Base-by-base conservation (phyloP, 2,329 filamentous ascomycete genomes). In the Pseudocercospora fuligena region DNA sequence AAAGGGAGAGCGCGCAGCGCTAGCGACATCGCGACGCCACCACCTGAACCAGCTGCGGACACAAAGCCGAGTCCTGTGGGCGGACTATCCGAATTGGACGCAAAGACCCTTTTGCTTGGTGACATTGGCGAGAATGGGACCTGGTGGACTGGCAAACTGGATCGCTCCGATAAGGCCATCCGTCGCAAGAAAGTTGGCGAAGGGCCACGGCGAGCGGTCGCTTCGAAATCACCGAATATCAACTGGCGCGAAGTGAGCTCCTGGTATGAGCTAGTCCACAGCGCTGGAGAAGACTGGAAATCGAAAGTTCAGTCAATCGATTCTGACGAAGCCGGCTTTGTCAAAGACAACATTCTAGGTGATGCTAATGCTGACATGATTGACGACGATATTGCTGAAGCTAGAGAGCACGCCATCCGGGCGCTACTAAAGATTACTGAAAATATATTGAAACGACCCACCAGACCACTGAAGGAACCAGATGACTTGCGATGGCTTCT, bases 81-180 rank as follows among this genome's bases (percentile, higher is more conserved):
- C 81, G 27, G 78, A 12, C 67, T 88, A 3, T 85, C 85, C 40
- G 89, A 92, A 59, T 79, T 93, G 21, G 92, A 95, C 75, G 87
- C 90, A 0, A 95, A 93, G 74, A 86, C 91, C 5, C 81, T 94
- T 21, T 82, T 93, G 6, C 78, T 94, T 1, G 92, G 91, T 2
- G 88, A 94, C 73, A 84, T 94, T 70, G 90, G 89, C 0, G 92
- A 95, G 75, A 95, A 95, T 74, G 92, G 91, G 2, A 87, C 86
- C 7, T 94, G 91, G 92, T 94, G 92, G 91, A 89, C 90, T 56
- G 91, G 90, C 1, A 85, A 85, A 58, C 63, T 78, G 61, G 70
- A 78, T 23, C 66, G 67, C 1, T 69, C 72, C 2, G 76, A 76
- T 25, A 76, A 79, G 70, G 53, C 62, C 21, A 54, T 67, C 25